phyloP scores from a whole-genome alignment of 768 basidiomycete species.

The Tulasnella sp. region DNA sequence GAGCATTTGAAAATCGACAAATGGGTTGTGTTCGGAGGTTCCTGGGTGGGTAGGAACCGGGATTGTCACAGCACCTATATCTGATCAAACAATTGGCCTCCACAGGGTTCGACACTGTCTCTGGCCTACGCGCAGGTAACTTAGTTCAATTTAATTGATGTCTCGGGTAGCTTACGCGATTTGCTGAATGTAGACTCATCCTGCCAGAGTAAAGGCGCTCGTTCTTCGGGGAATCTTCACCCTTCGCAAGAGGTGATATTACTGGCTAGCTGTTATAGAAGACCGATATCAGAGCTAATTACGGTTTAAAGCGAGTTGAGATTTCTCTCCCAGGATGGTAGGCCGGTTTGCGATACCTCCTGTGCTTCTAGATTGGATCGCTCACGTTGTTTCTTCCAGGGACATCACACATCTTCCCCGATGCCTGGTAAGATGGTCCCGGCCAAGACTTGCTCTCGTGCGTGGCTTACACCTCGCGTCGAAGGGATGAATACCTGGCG shows the following conservation, averaged over 20 bases:
- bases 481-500: slow-evolving; percentile 76
- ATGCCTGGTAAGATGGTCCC: slow-evolving; percentile 63
- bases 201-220: slow-evolving; percentile 72
- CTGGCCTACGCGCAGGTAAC: slow-evolving; percentile 78
- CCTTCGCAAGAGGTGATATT: slow-evolving; percentile 61
- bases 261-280: background rate
- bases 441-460: background rate
- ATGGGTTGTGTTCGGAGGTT: slow-evolving; percentile 95
- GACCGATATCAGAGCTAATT: background rate
- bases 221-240: slow-evolving; percentile 85
- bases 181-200: slow-evolving; percentile 75
- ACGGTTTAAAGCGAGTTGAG: slow-evolving; percentile 59
- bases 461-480: background rate
- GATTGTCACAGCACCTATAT: background rate
- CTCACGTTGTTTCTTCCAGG: background rate
- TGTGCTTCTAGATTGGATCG: background rate
- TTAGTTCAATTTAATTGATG: background rate
- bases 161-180: no score
- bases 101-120: slow-evolving; percentile 75
- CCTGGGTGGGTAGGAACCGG: slow-evolving; percentile 54
- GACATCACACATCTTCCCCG: slow-evolving; percentile 52
- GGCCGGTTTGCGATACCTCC: slow-evolving; percentile 53
- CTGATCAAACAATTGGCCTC: slow-evolving; percentile 31
- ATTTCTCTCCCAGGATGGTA: slow-evolving; percentile 90
- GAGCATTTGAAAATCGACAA: slow-evolving; percentile 70